A percentile compares a stretch with the other conserved stretches of the same genome.
These are phyloP conservation scores for Pseudogymnoascus sp. DNA, from an alignment of 2,329 filamentous ascomycete genomes.

Conservation along the genomic window DNA sequence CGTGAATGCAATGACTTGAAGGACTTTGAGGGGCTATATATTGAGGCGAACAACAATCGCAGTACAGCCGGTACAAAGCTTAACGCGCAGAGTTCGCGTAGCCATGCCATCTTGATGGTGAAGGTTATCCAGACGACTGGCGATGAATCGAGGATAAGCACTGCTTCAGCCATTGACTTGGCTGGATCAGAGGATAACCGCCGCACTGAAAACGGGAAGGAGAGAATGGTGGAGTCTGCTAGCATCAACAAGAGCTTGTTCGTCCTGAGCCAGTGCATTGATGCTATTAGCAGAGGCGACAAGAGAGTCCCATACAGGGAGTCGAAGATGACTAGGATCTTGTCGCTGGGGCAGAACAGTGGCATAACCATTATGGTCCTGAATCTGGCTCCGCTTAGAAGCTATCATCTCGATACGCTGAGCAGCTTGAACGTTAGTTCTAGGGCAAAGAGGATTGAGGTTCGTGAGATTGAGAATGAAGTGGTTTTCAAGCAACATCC, in stretches of 20 bases:
- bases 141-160: conserved; percentile 63
- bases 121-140: conserved; percentile 72
- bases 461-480: conserved; percentile 91
- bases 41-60: conserved; percentile 83
- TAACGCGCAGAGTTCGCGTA: conserved; percentile 82
- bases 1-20: conserved; percentile 73
- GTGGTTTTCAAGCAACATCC: conserved; percentile 74
- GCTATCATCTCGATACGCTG: conserved; percentile 87
- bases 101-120: conserved; percentile 83
- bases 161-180: conserved; percentile 86
- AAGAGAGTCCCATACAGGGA: conserved; percentile 84
- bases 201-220: conserved; percentile 85
- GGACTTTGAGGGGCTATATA: conserved; percentile 83
- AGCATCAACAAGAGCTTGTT: conserved; percentile 98
- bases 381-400: conserved; percentile 82
- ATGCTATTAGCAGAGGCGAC: conserved; percentile 72
- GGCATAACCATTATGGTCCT: conserved; percentile 95
- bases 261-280: conserved; percentile 87
- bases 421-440: conserved; percentile 94
- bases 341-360: conserved; percentile 88
- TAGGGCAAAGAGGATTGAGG: conserved; percentile 89
- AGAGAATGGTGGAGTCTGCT: conserved; percentile 85
- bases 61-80: conserved; percentile 87
- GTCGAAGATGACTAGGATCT: conserved; percentile 93
- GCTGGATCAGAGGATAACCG: conserved; percentile 94